Base-by-base conservation (phyloP, 768 basidiomycete genomes). In the Mycena capillaripes region DNA sequence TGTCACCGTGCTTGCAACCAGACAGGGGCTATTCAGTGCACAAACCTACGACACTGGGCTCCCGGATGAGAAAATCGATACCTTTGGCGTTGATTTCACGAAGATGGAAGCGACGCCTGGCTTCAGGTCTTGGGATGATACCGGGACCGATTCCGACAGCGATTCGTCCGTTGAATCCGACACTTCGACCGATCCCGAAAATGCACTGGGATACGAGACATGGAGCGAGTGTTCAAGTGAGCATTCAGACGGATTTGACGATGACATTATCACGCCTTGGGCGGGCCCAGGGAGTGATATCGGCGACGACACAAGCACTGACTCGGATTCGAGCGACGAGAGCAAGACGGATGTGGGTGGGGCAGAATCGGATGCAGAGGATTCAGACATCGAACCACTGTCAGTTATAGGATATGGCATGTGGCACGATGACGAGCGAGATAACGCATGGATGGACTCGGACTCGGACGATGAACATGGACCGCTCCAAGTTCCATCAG, bases 171-270 rank as follows among this genome's bases (percentile, higher is more conserved):
- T 63, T 23, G 65, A 65, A n/a, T n/a, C n/a, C n/a, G n/a, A n/a
- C 16, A 69, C 63, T 14, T 66, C 63, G 9, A 32, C 48, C 14
- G 75, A 74, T 25, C 55, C 57, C 1, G 71, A 71, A 21, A 55
- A 70, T 9, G 69, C 46, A 19, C n/a, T n/a, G n/a, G 73, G 63
- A 17, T 75, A 76, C 42, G 77, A 78, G 48, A 69, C 71, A 23
- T 78, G 77, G 77, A 78, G 77, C 64, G 75, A 78, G 27, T 42
- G 76, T 16, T 73, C 75, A 7, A 73, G 71, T 1, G 69, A 73
- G 21, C 19, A 63, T 53, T 71, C 70, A 2, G 69, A 66, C 0
- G 61, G 21, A 17, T 53, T 73, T 23, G 74, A 66, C 12, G 73
- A 73, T 23, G 76, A 76, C 36, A 34, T 70, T 14, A 66, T 73